These are phyloP conservation scores for Teratosphaeria gauchensis DNA, from an alignment of 2,329 filamentous ascomycete genomes.

Conservation along the genomic window DNA sequence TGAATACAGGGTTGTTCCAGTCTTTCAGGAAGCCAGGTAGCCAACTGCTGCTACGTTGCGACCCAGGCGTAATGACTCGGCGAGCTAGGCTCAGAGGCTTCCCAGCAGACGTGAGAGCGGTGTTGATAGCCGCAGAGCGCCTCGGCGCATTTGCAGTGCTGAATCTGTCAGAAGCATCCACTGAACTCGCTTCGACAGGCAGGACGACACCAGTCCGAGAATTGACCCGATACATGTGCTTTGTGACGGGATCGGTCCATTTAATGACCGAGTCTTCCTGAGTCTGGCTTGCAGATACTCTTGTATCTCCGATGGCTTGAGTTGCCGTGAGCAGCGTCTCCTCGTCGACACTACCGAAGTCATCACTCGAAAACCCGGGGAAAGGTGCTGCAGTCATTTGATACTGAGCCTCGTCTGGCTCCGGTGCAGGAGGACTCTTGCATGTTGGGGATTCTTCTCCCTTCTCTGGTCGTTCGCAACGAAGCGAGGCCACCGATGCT, in stretches of 20 bases:
- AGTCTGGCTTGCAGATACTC: neutral
- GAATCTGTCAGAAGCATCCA: neutral
- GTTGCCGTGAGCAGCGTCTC: conserved; percentile 9
- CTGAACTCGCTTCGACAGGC: neutral
- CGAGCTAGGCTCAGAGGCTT: conserved; percentile 26
- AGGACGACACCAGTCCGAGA: conserved; percentile 43
- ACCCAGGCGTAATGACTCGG: conserved; percentile 3
- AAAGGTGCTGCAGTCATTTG: neutral
- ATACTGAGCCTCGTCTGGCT: neutral
- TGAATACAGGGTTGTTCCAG: conserved; percentile 73
- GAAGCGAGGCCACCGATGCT: neutral
- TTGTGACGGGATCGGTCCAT: conserved; percentile 56
- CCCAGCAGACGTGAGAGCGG: conserved; percentile 16
- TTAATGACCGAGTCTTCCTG: conserved; percentile 29
- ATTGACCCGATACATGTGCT: conserved; percentile 43
- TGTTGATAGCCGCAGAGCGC: conserved; percentile 15
- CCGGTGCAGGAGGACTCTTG: neutral
- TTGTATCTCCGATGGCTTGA: neutral
- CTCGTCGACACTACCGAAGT: conserved; percentile 20
- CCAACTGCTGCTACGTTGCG: conserved; percentile 37
- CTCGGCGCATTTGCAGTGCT: neutral
- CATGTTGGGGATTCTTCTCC: neutral
- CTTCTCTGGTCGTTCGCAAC: neutral
- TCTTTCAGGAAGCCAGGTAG: conserved; percentile 49
- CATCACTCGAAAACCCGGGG: conserved; percentile 13